Evolutionary conservation across 345 rosid genomes (phyloP), one percentile per base, ranked within the genome.

Genomic region (Salix suchowensis): DNA sequence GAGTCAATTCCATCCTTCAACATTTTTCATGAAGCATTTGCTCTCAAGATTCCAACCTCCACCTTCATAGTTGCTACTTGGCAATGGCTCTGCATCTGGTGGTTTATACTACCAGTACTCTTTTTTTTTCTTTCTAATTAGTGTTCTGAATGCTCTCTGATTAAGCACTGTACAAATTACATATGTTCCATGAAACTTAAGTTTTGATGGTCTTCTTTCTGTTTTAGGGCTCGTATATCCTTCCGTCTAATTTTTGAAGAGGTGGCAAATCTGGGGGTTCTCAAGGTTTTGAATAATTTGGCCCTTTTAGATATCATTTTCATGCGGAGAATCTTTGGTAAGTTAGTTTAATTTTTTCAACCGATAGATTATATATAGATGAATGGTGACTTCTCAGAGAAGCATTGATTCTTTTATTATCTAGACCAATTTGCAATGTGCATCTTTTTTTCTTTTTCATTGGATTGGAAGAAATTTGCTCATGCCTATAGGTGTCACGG

Each of bases 181-280:
- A 65, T 5, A 72, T 70, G 48, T 24, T 70, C 14, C 48, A 10
- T 42, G 1, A 0, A 42, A 10, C 44, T 1, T 6, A 54, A 18
- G 23, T 72, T 58, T 30, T 42, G 48, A 26, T 62, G 13, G 34
- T 9, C 30, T 75, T 64, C 68, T 14, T 78, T 67, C 68, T 67
- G n/a, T 78, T 84, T 64, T 81, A 91, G 96, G 89, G 79, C 15
- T 83, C 91, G 70, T 81, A 86, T 77, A 77, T 82, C 48, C 91
- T 91, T 84, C 93, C 96, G 62, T 87, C 89, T 68, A 91, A 91
- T 84, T 87, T 87, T 76, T 24, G 93, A 91, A 80, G 93, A 89
- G 85, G 91, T 88, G 66, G 89, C 91, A 73, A 86, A 92, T 71
- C 24, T 24, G 24, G 96, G 96, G 65, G 96, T 89, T 70, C 85